Evolutionary conservation across 306 rosid species (phyloP).

Genomic region (Prunus mongolica): DNA sequence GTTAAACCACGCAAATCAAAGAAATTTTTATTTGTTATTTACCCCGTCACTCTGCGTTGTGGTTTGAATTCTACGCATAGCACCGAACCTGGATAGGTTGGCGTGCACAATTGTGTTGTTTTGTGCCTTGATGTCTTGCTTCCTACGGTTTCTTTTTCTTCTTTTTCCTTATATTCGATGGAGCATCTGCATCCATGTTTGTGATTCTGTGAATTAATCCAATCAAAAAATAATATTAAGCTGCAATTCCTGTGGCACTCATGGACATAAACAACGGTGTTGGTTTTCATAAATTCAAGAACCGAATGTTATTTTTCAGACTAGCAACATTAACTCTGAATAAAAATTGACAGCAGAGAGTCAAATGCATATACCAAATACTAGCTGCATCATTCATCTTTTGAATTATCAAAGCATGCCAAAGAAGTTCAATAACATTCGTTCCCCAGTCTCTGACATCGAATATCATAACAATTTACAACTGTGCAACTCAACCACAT

Average conservation of each 20-base stretch:
- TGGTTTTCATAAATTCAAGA: neutral
- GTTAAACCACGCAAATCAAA: neutral
- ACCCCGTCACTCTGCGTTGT: neutral
- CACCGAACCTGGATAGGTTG: neutral
- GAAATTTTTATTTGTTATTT: neutral
- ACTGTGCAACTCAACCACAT: neutral
- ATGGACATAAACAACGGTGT: neutral
- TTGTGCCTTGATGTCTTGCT: neutral
- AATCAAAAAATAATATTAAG: neutral
- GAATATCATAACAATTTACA: neutral
- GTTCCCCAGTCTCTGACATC: neutral
- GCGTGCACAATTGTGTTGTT: neutral
- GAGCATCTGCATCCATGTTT: neutral
- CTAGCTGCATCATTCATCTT: neutral
- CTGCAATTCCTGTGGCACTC: neutral
- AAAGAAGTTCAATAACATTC: neutral
- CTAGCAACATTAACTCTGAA: neutral
- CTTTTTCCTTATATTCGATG: neutral
- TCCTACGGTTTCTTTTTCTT: neutral
- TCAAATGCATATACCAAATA: neutral
- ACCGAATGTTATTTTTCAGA: neutral
- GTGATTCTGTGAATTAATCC: neutral
- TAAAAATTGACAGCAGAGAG: neutral
- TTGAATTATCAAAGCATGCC: neutral
- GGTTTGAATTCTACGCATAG: neutral